Base-by-base conservation (phyloP, 2,329 filamentous ascomycete genomes). In the Aureobasidium sp. region DNA sequence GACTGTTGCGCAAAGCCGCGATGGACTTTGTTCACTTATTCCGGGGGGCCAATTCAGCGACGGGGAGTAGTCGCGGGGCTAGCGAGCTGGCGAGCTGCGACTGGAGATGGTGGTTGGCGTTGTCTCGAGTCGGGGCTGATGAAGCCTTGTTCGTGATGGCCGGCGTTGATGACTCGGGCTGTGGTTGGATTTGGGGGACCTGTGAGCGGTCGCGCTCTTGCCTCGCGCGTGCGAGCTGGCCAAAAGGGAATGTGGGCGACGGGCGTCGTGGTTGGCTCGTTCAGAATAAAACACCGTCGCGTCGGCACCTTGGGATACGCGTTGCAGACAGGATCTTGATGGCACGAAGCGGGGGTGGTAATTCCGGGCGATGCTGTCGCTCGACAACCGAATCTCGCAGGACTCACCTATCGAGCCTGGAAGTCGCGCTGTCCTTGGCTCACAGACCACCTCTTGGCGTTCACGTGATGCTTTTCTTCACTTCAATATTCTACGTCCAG, bases 101-200 rank as follows among this genome's bases (percentile, higher is more conserved):
- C 9, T 32, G 27, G 25, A 30, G 4, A n/a, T 13, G 10, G 42
- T 48, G n/a, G 30, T 39, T 30, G 54, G 54, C 30, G 42, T 45
- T 29, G 21, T 29, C 13, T 37, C 32, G 54, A 48, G 41, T 58
- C 54, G 30, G 25, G 57, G 13, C 32, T n/a, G 45, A 50, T 49
- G 57, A 27, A 27, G 32, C 30, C 21, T 59, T 30, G 54, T 47
- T 39, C 6, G 54, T 42, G 37, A 41, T 50, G 45, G 34, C 27
- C 15, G 54, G 42, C 54, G 54, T 58, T 58, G 54, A 58, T 58
- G 54, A 58, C 41, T 58, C 53, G 53, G 53, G 53, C 39, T 29
- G 50, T 54, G 50, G 50, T 44, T 57, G 53, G 53, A 57, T 41
- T 27, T 21, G 37, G 39, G 27, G 30, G 53, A 29, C 30, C 8